A percentile compares a stretch with the other conserved stretches of the same genome.
These are phyloP conservation scores for Globisporangium heterothallicum DNA, from an alignment of 352 stramenopile genomes.

Conservation along the genomic window DNA sequence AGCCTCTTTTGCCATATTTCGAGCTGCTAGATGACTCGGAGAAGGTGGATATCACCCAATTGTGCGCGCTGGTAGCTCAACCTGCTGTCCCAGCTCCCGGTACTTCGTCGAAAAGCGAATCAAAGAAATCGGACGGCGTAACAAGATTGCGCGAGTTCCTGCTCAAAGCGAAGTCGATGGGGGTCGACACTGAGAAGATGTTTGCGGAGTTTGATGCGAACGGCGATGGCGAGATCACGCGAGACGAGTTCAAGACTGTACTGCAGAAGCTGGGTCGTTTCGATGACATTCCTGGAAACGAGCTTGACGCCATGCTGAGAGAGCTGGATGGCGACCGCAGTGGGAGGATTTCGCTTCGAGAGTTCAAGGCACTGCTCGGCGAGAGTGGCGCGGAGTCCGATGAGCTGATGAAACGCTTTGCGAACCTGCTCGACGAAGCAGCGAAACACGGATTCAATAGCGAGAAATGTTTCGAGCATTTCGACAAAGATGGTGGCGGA, in stretches of 20 bases:
- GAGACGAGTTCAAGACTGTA: conserved; percentile 42
- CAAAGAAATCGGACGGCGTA: conserved; percentile 4
- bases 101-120: not conserved
- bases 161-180: conserved; percentile 29
- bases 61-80: conserved; percentile 7
- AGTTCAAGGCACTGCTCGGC: conserved; percentile 49
- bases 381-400: not conserved
- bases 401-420: conserved; percentile 31
- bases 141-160: conserved; percentile 23
- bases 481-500: conserved; percentile 78
- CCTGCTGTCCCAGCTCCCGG: not conserved
- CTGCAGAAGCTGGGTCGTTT: conserved; percentile 48
- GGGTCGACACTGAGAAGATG: conserved; percentile 36
- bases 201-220: conserved; percentile 74
- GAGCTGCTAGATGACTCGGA: conserved; percentile 22
- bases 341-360: conserved; percentile 46
- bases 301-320: conserved; percentile 41
- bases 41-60: conserved; percentile 13
- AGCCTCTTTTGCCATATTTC: conserved; percentile 21
- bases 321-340: conserved; percentile 46
- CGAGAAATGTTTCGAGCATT: conserved; percentile 68
- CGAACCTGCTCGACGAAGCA: conserved; percentile 35
- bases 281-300: conserved; percentile 27
- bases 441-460: conserved; percentile 43
- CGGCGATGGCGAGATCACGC: conserved; percentile 46